Base-by-base conservation (phyloP, 257 asterid species). In the Solanum infundibuliforme region DNA sequence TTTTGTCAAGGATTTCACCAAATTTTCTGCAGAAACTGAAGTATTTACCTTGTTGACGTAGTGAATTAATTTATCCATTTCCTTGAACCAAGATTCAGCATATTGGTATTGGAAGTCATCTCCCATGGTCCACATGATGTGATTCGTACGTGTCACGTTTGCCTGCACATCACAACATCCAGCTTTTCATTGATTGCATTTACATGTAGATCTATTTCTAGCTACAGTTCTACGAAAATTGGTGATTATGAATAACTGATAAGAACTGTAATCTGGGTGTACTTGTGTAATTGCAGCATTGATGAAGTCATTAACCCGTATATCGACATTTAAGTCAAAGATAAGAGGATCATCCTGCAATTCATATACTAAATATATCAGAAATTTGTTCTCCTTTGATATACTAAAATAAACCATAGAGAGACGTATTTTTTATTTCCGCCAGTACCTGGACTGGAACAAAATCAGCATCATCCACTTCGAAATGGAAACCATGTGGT, bases 41-140 rank as follows among this genome's bases (percentile, higher is more conserved):
- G 41, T 36, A 66, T 41, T 89, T 73, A 94, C 98, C 98, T 90
- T 92, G 90, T 95, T 96, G 83, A 96, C 98, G 75, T 96, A 92
- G 90, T 96, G 98, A 87, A 96, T 96, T 83, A 96, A 92, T 91
- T 96, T 96, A 90, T 96, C 99, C 98, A 96, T 96, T 89, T 96
- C 94, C 92, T 93, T 96, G 94, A 96, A 96, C 99, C 99, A 96
- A 48, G 95, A 88, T 87, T 95, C 99, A 3, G 98, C 98, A 86
- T 96, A 96, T 81, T 93, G 96, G 90, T 96, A 96, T 87, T 90
- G 92, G 90, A 96, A 96, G 89, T 95, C 99, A 68, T 96, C 96
- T 68, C 99, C 99, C 99, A 96, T 96, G 29, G 99, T 96, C 98
- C 98, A 96, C 99, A 96, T 96, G 32, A 96, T 93, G 90, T 96